A percentile compares a stretch with the other conserved stretches of the same genome.
These are phyloP conservation scores for Emmonsiellopsis sp. DNA, from an alignment of 2,329 filamentous ascomycete genomes.

Conservation along the genomic window DNA sequence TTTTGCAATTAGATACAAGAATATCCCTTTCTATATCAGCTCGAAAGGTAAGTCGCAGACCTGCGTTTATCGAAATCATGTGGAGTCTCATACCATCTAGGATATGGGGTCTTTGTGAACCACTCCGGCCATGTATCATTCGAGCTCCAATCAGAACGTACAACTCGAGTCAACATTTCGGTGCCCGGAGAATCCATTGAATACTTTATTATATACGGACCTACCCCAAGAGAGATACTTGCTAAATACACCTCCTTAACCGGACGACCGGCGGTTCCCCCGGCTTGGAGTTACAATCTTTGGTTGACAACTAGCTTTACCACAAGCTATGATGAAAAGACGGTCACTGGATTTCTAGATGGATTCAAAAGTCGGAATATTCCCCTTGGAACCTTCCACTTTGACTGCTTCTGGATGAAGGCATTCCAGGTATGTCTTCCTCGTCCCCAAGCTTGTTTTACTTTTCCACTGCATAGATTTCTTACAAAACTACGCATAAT, in stretches of 20 bases:
- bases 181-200: constrained; percentile 61
- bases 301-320: constrained; percentile 68
- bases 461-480: not conserved
- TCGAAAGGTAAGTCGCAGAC: constrained; percentile 42
- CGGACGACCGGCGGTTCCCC: constrained; percentile 54
- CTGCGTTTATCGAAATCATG: not conserved
- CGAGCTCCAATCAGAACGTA: constrained; percentile 66
- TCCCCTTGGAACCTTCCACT: constrained; percentile 64
- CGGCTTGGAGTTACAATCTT: constrained; percentile 65
- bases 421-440: not conserved
- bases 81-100: not conserved
- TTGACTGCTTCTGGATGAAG: constrained; percentile 70
- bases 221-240: constrained; percentile 62
- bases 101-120: constrained; percentile 67
- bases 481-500: not conserved
- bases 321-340: constrained; percentile 61
- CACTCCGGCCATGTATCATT: constrained; percentile 59
- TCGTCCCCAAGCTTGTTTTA: not conserved
- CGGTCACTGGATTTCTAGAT: constrained; percentile 56
- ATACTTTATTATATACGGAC: constrained; percentile 65
- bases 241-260: constrained; percentile 58
- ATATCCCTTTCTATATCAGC: constrained; percentile 32
- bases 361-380: constrained; percentile 58
- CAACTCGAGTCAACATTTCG: constrained; percentile 58
- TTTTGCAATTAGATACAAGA: constrained; percentile 22